Percentiles rank a stretch among this genome's conserved stretches.
Evolutionary conservation across 75 land plant species (phyloP).

Genomic region (Cryptomeria japonica): DNA sequence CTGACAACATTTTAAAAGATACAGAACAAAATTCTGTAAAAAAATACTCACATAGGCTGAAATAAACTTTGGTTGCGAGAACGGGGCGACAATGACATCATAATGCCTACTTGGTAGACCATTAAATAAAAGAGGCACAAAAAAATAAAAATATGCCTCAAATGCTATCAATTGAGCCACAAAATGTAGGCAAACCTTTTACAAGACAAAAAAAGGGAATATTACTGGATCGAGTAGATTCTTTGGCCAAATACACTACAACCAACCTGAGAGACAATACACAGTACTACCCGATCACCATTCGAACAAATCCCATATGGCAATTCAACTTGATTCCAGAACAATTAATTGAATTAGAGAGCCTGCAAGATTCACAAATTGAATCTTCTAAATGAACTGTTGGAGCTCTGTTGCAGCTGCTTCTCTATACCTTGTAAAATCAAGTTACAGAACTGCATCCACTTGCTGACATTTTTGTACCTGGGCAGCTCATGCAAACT

Average conservation of each 20-base stretch:
- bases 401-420: background rate
- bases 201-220: background rate
- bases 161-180: conserved; percentile 10
- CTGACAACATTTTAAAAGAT: background rate
- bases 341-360: background rate
- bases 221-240: background rate
- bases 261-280: conserved; percentile 7
- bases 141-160: conserved; percentile 11
- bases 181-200: conserved; percentile 2
- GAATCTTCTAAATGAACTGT: background rate
- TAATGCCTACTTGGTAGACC: background rate
- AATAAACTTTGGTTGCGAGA: background rate
- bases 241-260: conserved; percentile 9
- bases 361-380: conserved; percentile 5
- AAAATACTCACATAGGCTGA: conserved; percentile 1
- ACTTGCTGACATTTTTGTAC: background rate
- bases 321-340: conserved; percentile 11
- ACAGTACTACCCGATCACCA: background rate
- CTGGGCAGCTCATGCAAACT: background rate
- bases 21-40: background rate
- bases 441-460: background rate
- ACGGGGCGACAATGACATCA: background rate
- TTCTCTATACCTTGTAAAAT: background rate
- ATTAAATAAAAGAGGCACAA: conserved; percentile 8
- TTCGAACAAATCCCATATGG: background rate